Evolutionary conservation across 257 asterid genomes (phyloP).

Genomic region (Solanum peruvianum): DNA sequence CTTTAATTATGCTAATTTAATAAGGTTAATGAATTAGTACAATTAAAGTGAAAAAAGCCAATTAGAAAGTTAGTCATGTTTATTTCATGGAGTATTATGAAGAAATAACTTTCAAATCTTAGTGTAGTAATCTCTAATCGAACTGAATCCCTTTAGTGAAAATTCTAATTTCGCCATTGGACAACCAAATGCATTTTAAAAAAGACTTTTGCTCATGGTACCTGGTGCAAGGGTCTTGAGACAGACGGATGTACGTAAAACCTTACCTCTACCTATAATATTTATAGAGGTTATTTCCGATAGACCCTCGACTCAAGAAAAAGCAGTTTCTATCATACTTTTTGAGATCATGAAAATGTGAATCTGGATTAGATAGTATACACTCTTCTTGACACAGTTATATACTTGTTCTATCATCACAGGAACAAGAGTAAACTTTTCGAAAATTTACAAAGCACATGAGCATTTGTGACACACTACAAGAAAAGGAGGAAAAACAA

Average conservation of each 20-base stretch:
- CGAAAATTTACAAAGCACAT: not conserved
- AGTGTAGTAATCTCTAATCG: too few species aligned
- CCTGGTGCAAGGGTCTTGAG: not conserved
- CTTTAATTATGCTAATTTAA: not conserved
- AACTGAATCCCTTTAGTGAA: not conserved
- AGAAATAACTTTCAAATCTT: too few species aligned
- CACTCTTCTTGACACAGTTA: not conserved
- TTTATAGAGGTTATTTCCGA: not conserved
- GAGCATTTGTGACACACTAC: not conserved
- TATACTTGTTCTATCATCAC: not conserved
- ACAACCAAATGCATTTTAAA: not conserved
- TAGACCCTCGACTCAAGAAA: not conserved
- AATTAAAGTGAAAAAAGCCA: too few species aligned
- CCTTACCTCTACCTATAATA: not conserved
- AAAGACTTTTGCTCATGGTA: not conserved
- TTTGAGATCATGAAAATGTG: not conserved
- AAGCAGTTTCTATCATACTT: not conserved
- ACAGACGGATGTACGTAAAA: accelerated
- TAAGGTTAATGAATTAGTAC: too few species aligned
- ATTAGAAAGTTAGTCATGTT: too few species aligned
- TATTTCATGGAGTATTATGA: too few species aligned
- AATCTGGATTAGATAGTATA: not conserved
- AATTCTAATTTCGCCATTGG: not conserved
- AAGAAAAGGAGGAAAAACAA: not conserved
- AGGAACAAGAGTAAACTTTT: not conserved